Percentiles rank a stretch among this genome's conserved stretches.
These are phyloP conservation scores for Solanum chilense DNA, from an alignment of 257 asterid genomes.

Conservation along the genomic window DNA sequence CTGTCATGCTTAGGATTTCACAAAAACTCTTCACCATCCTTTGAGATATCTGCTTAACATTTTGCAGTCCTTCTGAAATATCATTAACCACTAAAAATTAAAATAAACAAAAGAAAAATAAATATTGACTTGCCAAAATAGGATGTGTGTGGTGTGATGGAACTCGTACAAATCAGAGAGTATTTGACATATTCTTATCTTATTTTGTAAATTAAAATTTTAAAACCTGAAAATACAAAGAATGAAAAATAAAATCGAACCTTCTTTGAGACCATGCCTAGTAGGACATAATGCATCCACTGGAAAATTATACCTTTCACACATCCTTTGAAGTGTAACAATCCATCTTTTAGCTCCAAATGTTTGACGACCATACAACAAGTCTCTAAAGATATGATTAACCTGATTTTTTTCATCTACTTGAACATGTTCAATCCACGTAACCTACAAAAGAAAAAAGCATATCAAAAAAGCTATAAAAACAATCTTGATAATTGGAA, in stretches of 20 bases:
- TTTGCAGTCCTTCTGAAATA: constrained; percentile 22
- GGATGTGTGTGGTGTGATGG: background rate
- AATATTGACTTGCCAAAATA: background rate
- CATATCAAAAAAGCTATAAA: background rate
- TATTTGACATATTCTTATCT: background rate
- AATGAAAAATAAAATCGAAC: constrained; percentile 1
- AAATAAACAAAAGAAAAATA: background rate
- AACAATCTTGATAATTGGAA: background rate
- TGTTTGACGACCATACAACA: constrained; percentile 36
- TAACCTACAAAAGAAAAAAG: constrained; percentile 21
- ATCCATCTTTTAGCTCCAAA: constrained; percentile 68
- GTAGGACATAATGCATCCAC: constrained; percentile 14
- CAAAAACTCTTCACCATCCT: constrained; percentile 52
- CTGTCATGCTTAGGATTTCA: constrained; percentile 34
- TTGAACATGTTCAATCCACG: constrained; percentile 73
- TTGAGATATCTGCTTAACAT: constrained; percentile 47
- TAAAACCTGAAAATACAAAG: background rate
- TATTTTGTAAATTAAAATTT: background rate
- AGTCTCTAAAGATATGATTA: constrained; percentile 44
- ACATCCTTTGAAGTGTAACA: constrained; percentile 42
- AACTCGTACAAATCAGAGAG: background rate
- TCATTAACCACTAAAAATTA: constrained; percentile 23
- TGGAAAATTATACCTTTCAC: constrained; percentile 40
- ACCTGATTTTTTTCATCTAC: constrained; percentile 45
- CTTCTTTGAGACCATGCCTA: constrained; percentile 37